These are phyloP conservation scores for Ciborinia camelliae DNA, from an alignment of 2,329 filamentous ascomycete genomes.

Conservation along the genomic window DNA sequence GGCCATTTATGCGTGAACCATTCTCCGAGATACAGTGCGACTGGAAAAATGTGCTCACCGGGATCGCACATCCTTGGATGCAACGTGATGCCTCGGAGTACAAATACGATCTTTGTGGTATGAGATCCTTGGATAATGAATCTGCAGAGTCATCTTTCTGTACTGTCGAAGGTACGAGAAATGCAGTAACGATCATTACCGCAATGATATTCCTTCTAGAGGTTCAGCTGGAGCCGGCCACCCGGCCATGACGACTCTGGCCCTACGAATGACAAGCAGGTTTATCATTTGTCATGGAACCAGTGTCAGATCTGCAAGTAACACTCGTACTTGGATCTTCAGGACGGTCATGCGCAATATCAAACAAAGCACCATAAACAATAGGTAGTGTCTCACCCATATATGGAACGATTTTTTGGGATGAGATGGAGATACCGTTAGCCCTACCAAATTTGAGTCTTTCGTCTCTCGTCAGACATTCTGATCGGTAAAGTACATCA, in stretches of 20 bases:
- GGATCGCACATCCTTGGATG: conserved; percentile 6
- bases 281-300: background rate
- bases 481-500: conserved; percentile 15
- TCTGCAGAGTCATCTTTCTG: background rate
- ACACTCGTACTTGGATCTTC: conserved; percentile 16
- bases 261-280: conserved; percentile 4
- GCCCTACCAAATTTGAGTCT: conserved; percentile 1
- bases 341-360: conserved; percentile 17
- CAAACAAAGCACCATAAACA: background rate
- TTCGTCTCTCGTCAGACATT: conserved; percentile 5
- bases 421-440: conserved; percentile 9
- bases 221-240: conserved; percentile 14
- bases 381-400: conserved; percentile 3
- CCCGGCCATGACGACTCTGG: conserved; percentile 4
- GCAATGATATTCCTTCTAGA: background rate
- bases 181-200: conserved; percentile 4
- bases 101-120: background rate
- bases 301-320: conserved; percentile 12
- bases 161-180: conserved; percentile 4
- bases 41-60: conserved; percentile 10
- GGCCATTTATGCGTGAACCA: conserved; percentile 5
- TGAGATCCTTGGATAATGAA: background rate
- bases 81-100: conserved; percentile 11
- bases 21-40: conserved; percentile 1
- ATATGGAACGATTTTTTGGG: background rate